Base-by-base conservation (phyloP, 2,329 filamentous ascomycete genomes). In the Apiospora marii region DNA sequence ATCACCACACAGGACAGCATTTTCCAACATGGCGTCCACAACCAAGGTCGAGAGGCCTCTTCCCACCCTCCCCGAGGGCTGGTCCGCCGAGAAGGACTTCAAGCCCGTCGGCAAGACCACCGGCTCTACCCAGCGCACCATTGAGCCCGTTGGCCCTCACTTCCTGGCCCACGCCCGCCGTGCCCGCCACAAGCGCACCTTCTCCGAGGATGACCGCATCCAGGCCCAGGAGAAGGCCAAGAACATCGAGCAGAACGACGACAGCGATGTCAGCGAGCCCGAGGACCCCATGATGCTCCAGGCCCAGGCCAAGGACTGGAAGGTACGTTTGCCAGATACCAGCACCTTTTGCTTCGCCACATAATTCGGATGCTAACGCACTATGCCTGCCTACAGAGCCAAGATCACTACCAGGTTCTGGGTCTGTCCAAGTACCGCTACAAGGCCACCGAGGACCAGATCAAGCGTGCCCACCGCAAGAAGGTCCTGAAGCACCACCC, bases 401-500 rank as follows among this genome's bases (percentile, higher is more conserved):
- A 99, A 91, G 96, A 99, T 82, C 96, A 99, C 87, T 99, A 99
- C 85, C 95, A 96, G 79, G 93, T 99, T 71, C 92, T 99, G 73
- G 96, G 96, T 75, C 87, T 99, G 76, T 93, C 93, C 82, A 97
- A 95, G 85, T 96, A 97, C 88, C 93, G 96, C 80, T 96, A 89
- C 87, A 94, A 91, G 85, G 97, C 96, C 71, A 98, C 94, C 73
- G 95, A 98, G 84, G 96, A 98, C 77, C 96, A 98, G 88, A 98
- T 99, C 89, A 98, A 98, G 90, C 94, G 94, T 79, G 96, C 97
- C 77, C 96, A 99, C 87, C 94, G 96, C 87, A 98, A 97, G 91
- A 99, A 99, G 93, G 96, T 99, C 76, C 93, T 99, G 77, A 96
- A 95, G 87, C 96, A 99, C 84, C 96, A 99, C 85, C 96, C 96